Conservation (phyloP, 805 yeast species). For the Metschnikowia hibisci region DNA sequence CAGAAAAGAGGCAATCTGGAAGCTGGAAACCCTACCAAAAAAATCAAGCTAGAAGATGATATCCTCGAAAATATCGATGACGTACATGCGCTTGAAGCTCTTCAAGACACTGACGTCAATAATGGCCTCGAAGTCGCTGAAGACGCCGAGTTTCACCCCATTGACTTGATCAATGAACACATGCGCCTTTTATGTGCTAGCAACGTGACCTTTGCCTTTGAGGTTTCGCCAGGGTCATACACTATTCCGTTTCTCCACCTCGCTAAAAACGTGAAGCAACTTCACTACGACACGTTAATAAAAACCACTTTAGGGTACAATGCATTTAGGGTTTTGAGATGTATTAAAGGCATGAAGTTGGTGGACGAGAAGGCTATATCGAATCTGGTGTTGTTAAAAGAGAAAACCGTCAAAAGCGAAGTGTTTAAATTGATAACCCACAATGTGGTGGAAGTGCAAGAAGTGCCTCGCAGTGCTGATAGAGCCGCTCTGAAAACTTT, state of each 20-base stretch:
- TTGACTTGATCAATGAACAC: slow-evolving; percentile 54
- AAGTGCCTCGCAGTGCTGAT: slow-evolving; percentile 87
- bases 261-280: slow-evolving; percentile 42
- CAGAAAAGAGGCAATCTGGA: slow-evolving; percentile 12
- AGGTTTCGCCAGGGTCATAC: slow-evolving; percentile 51
- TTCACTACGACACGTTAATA: slow-evolving; percentile 53
- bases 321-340: slow-evolving; percentile 70
- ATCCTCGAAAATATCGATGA: slow-evolving; percentile 1
- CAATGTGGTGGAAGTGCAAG: slow-evolving; percentile 83
- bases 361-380: slow-evolving; percentile 84
- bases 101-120: slow-evolving; percentile 13
- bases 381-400: slow-evolving; percentile 71
- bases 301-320: slow-evolving; percentile 61
- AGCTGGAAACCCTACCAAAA: slow-evolving; percentile 23
- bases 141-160: slow-evolving; percentile 21
- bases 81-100: slow-evolving; percentile 21
- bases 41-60: slow-evolving; percentile 38
- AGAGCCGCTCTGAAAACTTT: slow-evolving; percentile 88
- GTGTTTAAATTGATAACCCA: slow-evolving; percentile 61
- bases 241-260: slow-evolving; percentile 61
- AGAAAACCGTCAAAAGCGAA: slow-evolving; percentile 69
- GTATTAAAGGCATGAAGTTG: slow-evolving; percentile 64
- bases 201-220: slow-evolving; percentile 55
- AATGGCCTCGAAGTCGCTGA: slow-evolving; percentile 8
- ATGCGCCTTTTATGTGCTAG: slow-evolving; percentile 57